A percentile compares a stretch with the other conserved stretches of the same genome.
These are phyloP conservation scores for Rhinocladiella mackenziei DNA, from an alignment of 2,329 filamentous ascomycete species.

Conservation along the genomic window DNA sequence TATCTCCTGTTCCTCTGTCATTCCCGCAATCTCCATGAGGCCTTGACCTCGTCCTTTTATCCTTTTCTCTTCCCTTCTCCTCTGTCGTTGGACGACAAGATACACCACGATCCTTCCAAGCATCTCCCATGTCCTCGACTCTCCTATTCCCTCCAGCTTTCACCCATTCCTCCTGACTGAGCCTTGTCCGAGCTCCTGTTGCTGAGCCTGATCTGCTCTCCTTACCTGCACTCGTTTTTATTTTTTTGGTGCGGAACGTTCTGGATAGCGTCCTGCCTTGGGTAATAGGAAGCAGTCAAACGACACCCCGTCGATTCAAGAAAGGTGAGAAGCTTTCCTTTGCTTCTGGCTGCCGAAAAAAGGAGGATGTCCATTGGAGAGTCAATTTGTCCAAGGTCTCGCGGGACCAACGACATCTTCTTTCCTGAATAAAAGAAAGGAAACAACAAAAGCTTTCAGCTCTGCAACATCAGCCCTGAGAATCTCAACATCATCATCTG, in stretches of 20 bases:
- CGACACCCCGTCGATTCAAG: conserved; percentile 4
- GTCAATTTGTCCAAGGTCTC: too few relatives aligned
- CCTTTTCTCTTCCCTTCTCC: conserved; percentile 18
- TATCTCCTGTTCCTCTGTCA: conserved; percentile 16
- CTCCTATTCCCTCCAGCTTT: conserved; percentile 15
- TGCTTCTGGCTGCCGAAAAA: not conserved
- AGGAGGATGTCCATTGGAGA: not conserved
- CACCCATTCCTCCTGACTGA: conserved; percentile 21
- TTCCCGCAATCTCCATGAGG: conserved; percentile 19
- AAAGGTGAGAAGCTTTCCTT: not conserved
- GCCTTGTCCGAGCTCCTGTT: conserved; percentile 18
- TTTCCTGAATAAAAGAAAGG: too few relatives aligned
- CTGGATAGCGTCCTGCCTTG: conserved; percentile 27
- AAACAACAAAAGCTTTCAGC: too few relatives aligned
- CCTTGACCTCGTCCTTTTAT: conserved; percentile 24
- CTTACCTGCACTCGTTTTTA: conserved; percentile 24
- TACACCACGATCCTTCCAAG: conserved; percentile 24
- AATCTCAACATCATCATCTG: too few relatives aligned
- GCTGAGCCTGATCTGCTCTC: conserved; percentile 10
- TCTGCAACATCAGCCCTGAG: too few relatives aligned
- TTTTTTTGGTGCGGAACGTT: conserved; percentile 25
- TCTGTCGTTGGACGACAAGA: conserved; percentile 26
- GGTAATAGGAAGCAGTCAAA: conserved; percentile 8
- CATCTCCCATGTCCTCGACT: conserved; percentile 29
- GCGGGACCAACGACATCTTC: too few relatives aligned